Base-by-base conservation (phyloP, 106 monocot species). In the Agapanthus africanus region DNA sequence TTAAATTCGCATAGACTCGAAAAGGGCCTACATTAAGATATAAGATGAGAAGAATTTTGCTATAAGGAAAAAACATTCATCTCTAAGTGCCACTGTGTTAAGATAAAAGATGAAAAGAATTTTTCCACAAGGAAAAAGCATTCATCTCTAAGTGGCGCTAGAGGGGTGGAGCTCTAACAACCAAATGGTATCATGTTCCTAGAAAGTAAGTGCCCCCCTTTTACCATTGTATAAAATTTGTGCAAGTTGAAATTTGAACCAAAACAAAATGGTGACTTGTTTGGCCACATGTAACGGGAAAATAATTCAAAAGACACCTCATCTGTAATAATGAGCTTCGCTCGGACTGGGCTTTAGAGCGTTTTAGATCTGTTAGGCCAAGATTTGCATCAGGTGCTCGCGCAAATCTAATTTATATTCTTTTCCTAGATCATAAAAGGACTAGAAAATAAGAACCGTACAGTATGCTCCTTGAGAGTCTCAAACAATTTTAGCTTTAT, bases 401-500 rank as follows among this genome's bases (percentile, higher is more conserved):
- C 13, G 13, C 28, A 59, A 33, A 59, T 32, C 59, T 5, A 18
- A 52, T 23, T 52, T 3, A 2, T 22, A 3, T 46, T 10, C 36
- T 19, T 3, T 35, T 64, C 25, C 2, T 39, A 64, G 18, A 64
- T 64, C 64, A 37, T 64, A 33, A 64, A 64, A 39, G 64, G 36
- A 63, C 37, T 34, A 22, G 9, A 25, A 54, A 23, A 54, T 57
- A n/a, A 39, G 39, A 37, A 38, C n/a, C 39, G 11, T 33, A 11
- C 64, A 64, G 39, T 37, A 38, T 22, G n/a, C n/a, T n/a, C n/a
- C n/a, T 64, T 23, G 25, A 64, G 22, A 35, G 21, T 18, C 7
- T 11, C 22, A 64, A 37, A 64, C 38, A 37, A 11, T 57, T 38
- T 64, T n/a, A 34, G 33, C 57, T 59, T 62, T 62, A 62, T 33